These are phyloP conservation scores for Xylaria sp. DNA, from an alignment of 2,329 filamentous ascomycete species.

Conservation along the genomic window DNA sequence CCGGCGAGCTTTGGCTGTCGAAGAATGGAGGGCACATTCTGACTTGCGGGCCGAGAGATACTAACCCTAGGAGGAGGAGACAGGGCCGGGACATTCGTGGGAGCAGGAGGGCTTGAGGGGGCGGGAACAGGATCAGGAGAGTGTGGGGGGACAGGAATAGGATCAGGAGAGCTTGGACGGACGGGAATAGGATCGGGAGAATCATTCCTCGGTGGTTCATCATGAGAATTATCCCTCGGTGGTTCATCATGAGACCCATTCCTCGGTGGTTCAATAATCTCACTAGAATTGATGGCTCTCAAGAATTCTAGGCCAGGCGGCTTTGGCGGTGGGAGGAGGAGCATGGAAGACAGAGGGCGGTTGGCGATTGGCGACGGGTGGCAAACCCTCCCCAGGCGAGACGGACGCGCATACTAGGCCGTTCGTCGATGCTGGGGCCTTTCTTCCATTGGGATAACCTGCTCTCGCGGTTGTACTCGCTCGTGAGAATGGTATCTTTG, in stretches of 20 bases:
- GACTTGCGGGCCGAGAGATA: not conserved
- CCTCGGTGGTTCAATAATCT: too few relatives aligned
- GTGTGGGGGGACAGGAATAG: too few relatives aligned
- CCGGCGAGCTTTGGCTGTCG: not conserved
- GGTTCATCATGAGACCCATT: too few relatives aligned
- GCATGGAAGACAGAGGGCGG: too few relatives aligned
- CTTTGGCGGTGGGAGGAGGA: not conserved
- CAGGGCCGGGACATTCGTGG: not conserved
- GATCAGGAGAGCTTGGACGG: not conserved
- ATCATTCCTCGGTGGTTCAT: too few relatives aligned
- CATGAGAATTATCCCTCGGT: too few relatives aligned
- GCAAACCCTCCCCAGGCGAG: not conserved
- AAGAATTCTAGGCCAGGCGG: not conserved
- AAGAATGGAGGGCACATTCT: not conserved
- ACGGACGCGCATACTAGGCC: slow-evolving; percentile 10
- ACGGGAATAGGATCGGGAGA: not conserved
- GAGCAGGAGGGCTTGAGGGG: not conserved
- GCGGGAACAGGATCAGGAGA: too few relatives aligned
- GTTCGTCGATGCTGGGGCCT: not conserved
- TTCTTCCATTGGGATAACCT: not conserved
- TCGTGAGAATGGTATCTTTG: not conserved
- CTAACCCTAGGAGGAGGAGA: not conserved
- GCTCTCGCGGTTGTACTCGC: not conserved
- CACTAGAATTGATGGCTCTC: too few relatives aligned
- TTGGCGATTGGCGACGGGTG: not conserved